A percentile compares a stretch with the other conserved stretches of the same genome.
These are phyloP conservation scores for Fragaria iinumae DNA, from an alignment of 306 rosid species.

Conservation along the genomic window DNA sequence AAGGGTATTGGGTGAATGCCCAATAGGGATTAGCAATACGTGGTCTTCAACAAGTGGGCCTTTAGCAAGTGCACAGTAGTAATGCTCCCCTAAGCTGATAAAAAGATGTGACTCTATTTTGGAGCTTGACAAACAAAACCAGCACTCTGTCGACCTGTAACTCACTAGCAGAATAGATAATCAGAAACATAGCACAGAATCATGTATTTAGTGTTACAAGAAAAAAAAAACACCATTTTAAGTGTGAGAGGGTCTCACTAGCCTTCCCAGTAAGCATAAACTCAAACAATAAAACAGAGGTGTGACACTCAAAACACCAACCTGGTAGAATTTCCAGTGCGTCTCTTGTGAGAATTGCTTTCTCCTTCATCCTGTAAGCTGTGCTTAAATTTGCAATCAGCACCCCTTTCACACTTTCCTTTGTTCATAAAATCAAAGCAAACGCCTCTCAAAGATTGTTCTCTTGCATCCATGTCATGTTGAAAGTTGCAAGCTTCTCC, in stretches of 20 bases:
- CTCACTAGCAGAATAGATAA: constrained; percentile 31
- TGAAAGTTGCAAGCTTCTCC: constrained; percentile 81
- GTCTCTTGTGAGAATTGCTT: constrained; percentile 39
- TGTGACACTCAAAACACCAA: constrained; percentile 21
- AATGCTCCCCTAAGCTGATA: constrained; percentile 73
- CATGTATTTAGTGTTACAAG: background rate
- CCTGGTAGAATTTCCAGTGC: constrained; percentile 63
- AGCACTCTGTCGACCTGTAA: constrained; percentile 87
- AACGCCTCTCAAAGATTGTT: constrained; percentile 77
- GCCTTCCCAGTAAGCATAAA: background rate
- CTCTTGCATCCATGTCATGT: constrained; percentile 78
- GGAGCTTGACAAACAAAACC: constrained; percentile 98
- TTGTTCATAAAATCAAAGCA: constrained; percentile 89
- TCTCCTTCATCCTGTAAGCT: constrained; percentile 69
- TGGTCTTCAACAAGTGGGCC: constrained; percentile 93
- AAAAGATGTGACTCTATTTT: constrained; percentile 79
- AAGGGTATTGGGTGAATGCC: constrained; percentile 73
- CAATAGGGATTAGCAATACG: constrained; percentile 71
- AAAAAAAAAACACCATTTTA: background rate
- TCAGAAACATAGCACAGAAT: constrained; percentile 13
- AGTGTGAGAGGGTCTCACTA: background rate
- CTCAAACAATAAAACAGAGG: background rate
- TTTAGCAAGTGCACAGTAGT: constrained; percentile 90
- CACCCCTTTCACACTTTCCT: constrained; percentile 89
- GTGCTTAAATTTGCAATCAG: constrained; percentile 85